Conservation (phyloP, 2,329 filamentous ascomycete genomes). For the Botrytis deweyae region DNA sequence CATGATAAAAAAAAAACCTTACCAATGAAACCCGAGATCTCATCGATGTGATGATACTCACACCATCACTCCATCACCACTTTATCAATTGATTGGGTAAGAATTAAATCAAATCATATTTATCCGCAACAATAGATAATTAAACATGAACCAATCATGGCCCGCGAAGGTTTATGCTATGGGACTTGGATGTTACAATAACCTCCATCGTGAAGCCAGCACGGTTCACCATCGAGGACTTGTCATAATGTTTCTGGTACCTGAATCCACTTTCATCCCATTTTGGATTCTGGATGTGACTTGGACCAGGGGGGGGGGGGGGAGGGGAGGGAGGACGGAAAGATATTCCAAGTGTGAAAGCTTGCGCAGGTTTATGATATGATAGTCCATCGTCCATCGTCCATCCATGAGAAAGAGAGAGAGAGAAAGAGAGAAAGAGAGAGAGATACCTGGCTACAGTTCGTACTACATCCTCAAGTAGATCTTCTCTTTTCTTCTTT, state of each 20-base stretch:
- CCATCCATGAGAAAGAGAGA: too few species aligned
- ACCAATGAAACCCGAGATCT: not conserved
- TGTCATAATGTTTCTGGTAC: not conserved
- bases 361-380: not conserved
- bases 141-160: not conserved
- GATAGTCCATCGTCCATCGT: not conserved
- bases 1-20: not conserved
- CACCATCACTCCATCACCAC: not conserved
- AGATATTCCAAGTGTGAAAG: not conserved
- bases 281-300: not conserved
- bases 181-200: slow-evolving; percentile 1
- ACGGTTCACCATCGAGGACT: not conserved
- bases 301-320: not conserved
- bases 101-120: not conserved
- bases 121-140: slow-evolving; percentile 1
- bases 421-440: too few species aligned
- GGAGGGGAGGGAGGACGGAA: not conserved
- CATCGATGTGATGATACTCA: too few species aligned
- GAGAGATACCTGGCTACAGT: not conserved
- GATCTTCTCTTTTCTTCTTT: not conserved
- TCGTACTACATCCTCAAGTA: not conserved
- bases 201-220: not conserved
- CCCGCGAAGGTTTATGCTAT: not conserved
- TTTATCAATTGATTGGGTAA: too few species aligned
- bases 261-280: not conserved